Conservation (phyloP, 345 rosid species). For the Bretschneidera sinensis region DNA sequence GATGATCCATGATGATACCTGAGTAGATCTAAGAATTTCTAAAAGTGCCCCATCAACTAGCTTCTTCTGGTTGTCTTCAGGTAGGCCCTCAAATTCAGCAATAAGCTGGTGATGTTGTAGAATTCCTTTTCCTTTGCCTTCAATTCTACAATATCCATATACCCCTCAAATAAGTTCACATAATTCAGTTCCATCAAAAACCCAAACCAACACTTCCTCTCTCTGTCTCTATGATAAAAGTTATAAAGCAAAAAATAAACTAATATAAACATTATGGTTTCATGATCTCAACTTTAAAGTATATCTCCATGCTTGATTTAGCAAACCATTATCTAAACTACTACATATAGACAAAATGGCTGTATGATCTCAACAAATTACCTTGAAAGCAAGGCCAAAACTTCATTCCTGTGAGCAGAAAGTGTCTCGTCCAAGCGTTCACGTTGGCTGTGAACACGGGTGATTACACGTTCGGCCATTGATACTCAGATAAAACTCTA, state of each 20-base stretch:
- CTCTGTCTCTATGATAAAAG: too few species aligned
- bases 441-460: slow-evolving; percentile 64
- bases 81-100: slow-evolving; percentile 67
- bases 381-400: slow-evolving; percentile 71
- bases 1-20: slow-evolving; percentile 23
- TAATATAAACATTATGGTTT: too few species aligned
- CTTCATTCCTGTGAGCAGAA: slow-evolving; percentile 52
- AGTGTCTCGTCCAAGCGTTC: slow-evolving; percentile 78
- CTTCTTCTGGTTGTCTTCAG: slow-evolving; percentile 45
- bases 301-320: too few species aligned
- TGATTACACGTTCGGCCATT: slow-evolving; percentile 50
- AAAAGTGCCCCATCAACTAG: slow-evolving; percentile 56
- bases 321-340: too few species aligned
- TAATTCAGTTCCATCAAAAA: not conserved
- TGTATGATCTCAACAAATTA: slow-evolving; percentile 15
- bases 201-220: too few species aligned
- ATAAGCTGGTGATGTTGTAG: slow-evolving; percentile 66
- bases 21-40: slow-evolving; percentile 60
- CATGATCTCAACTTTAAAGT: too few species aligned
- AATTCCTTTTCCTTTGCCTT: slow-evolving; percentile 73
- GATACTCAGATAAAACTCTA: slow-evolving; percentile 14
- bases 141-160: slow-evolving; percentile 38
- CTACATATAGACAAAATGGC: too few species aligned
- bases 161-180: not conserved
- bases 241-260: too few species aligned